phyloP scores from a whole-genome alignment of 495 filamentous ascomycete genomes.

The Articulospora tetracladia region DNA sequence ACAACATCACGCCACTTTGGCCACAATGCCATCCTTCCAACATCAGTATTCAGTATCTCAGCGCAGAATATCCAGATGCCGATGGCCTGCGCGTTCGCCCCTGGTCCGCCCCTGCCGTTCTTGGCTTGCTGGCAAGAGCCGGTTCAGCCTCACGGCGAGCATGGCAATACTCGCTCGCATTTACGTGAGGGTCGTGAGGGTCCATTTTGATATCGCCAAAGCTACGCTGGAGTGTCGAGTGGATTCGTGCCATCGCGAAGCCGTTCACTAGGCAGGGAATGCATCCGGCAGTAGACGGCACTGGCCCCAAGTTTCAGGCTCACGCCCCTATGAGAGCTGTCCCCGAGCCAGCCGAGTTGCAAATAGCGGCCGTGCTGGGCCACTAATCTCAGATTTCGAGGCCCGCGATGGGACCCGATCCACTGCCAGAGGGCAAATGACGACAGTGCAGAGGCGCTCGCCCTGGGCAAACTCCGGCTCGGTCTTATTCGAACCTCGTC shows the following conservation, averaged over 20 bases:
- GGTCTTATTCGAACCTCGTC: neutral
- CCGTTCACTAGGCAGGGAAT: neutral
- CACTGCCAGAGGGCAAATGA: neutral
- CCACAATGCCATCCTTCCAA: neutral
- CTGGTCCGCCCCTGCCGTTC: neutral
- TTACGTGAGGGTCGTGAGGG: too few relatives aligned
- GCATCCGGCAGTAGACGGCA: neutral
- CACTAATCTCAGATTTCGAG: neutral
- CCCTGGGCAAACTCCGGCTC: neutral
- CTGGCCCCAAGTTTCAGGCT: neutral
- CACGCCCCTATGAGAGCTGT: neutral
- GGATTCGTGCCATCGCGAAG: neutral
- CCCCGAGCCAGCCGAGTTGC: neutral
- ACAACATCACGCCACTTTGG: neutral
- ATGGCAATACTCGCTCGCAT: too few relatives aligned
- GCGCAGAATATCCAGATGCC: neutral
- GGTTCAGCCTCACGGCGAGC: neutral
- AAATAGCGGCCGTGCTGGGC: neutral
- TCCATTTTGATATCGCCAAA: neutral
- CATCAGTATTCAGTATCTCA: neutral
- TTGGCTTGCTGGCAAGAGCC: neutral
- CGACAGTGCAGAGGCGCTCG: neutral
- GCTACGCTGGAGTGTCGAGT: neutral
- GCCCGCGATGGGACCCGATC: neutral
- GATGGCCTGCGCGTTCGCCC: neutral